Conservation (phyloP, 148 eudicot genomes). For the Rhododendron molle region DNA sequence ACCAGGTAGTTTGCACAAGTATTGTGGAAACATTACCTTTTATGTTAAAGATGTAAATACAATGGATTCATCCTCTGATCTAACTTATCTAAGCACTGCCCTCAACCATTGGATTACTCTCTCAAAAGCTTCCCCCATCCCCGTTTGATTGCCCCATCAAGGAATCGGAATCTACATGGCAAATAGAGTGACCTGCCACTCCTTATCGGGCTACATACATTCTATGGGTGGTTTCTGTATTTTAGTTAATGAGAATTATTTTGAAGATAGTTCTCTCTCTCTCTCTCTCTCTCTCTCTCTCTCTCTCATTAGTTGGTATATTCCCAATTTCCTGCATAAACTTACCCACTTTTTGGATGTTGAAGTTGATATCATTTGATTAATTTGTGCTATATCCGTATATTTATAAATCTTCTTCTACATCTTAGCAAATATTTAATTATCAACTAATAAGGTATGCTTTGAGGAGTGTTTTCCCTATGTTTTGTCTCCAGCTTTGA, state of each 20-base stretch:
- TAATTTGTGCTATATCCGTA: neutral
- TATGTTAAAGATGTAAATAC: neutral
- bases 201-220: neutral
- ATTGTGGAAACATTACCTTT: neutral
- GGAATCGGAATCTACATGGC: neutral
- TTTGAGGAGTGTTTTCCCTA: neutral
- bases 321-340: neutral
- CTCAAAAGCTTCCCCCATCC: no score
- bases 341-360: neutral
- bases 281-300: neutral
- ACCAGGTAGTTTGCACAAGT: neutral
- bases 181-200: neutral
- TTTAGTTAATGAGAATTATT: neutral
- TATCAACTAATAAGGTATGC: neutral
- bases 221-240: neutral
- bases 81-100: neutral
- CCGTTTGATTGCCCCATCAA: neutral
- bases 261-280: neutral
- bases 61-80: neutral
- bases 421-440: neutral
- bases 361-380: neutral
- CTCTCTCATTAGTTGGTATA: neutral
- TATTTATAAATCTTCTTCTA: neutral
- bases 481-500: neutral
- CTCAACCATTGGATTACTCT: neutral